Evolutionary conservation across 139 green algal species (phyloP), one percentile per base, ranked within the genome.

Genomic region (Yamagishiella unicocca): DNA sequence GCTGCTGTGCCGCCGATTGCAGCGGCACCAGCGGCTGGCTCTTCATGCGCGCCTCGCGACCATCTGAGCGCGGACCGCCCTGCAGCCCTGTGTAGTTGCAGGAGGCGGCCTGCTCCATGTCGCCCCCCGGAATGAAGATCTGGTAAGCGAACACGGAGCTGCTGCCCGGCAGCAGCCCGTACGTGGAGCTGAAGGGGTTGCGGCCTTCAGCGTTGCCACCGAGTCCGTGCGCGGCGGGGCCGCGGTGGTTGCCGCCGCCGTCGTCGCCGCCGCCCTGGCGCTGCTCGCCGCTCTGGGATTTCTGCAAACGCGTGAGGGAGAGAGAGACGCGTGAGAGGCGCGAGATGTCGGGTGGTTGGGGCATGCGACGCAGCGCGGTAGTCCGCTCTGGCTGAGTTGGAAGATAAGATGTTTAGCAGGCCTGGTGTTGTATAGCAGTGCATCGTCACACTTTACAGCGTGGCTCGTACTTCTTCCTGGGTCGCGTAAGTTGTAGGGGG

Each of bases 141-240:
- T 84, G 78, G 19, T 85, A 85, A 9, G 79, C 79, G 31, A 64
- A 76, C 17, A 45, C 42, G 25, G 58, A 74, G 61, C 42, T 85
- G 72, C 72, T 73, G 74, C 74, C 79, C 0, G 79, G 79, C 43
- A 85, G 79, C 29, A 85, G 61, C 35, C 79, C 79, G 31, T 85
- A 85, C 14, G 79, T 76, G 40, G 79, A n/a, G n/a, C 43, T 31
- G 61, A 85, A 85, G 25, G 79, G 79, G 62, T 71, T 71, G 76
- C 35, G 54, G 27, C 17, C 12, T 29, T 74, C 66, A 55, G 17
- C 45, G 50, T 8, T 50, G 50, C 33, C 53, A 35, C 31, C 55
- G 29, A 9, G 37, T 5, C 22, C 77, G 43, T 19, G 27, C 31
- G 55, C 45, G 2, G 64, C 73, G 14, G 74, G 46, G 31, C 24